phyloP scores from a whole-genome alignment of 495 filamentous ascomycete genomes.

The Lasiosphaeriaceae sp. region DNA sequence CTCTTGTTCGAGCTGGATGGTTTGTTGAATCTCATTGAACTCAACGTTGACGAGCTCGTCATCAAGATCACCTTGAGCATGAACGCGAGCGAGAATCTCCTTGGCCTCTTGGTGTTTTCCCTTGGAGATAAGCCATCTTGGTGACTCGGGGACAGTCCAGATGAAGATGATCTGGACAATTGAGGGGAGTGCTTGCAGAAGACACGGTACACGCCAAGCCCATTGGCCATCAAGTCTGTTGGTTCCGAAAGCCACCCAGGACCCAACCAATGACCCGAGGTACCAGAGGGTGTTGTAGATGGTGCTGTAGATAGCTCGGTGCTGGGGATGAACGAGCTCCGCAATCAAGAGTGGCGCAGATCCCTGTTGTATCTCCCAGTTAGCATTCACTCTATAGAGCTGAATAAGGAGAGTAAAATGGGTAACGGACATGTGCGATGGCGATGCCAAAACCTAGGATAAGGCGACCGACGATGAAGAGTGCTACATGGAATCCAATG shows the following conservation, averaged over 20 bases:
- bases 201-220: constrained; percentile 33
- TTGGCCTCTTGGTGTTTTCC: constrained; percentile 9
- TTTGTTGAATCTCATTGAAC: constrained; percentile 21
- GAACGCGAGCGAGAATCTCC: constrained; percentile 22
- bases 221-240: constrained; percentile 48
- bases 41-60: constrained; percentile 21
- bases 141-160: constrained; percentile 30
- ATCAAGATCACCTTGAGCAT: constrained; percentile 40
- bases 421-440: constrained; percentile 42
- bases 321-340: constrained; percentile 58
- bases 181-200: constrained; percentile 39
- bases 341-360: constrained; percentile 58
- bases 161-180: constrained; percentile 46
- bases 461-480: constrained; percentile 60
- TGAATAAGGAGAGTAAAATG: not conserved
- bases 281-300: constrained; percentile 29
- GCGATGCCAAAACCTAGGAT: constrained; percentile 60
- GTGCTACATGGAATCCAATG: constrained; percentile 41
- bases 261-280: constrained; percentile 42
- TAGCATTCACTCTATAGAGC: not conserved
- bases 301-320: constrained; percentile 43
- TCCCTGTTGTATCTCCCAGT: constrained; percentile 28
- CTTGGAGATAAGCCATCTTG: constrained; percentile 31
- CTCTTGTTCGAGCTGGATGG: constrained; percentile 19
- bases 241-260: constrained; percentile 47